These are phyloP conservation scores for Coniophora puteana DNA, from an alignment of 1,284 basidiomycete species.

Conservation along the genomic window DNA sequence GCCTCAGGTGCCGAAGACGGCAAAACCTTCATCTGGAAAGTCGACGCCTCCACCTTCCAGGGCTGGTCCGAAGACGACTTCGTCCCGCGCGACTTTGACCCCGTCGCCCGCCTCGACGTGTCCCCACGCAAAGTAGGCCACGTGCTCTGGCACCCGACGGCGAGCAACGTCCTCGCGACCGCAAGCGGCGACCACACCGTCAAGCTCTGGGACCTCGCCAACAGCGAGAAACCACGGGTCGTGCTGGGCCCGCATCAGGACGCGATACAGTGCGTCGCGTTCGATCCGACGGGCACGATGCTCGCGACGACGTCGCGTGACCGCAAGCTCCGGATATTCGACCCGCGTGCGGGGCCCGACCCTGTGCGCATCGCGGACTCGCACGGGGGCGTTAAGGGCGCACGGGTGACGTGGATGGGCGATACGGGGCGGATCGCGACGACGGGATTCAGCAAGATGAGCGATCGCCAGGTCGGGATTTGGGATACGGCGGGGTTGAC, in stretches of 20 bases:
- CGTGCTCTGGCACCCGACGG: conserved; percentile 92
- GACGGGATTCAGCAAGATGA: conserved; percentile 95
- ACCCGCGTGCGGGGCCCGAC: conserved; percentile 77
- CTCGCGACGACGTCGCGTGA: conserved; percentile 85
- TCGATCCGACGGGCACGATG: conserved; percentile 80
- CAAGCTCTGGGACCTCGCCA: conserved; percentile 88
- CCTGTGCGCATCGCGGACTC: conserved; percentile 83
- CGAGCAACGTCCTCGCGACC: conserved; percentile 82
- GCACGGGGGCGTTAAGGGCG: conserved; percentile 92
- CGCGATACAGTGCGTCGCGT: conserved; percentile 84
- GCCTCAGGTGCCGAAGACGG: conserved; percentile 94
- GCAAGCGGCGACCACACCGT: conserved; percentile 88
- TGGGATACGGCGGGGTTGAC: conserved; percentile 79
- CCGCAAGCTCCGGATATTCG: conserved; percentile 89
- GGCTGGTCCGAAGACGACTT: conserved; percentile 87
- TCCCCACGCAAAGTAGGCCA: conserved; percentile 90
- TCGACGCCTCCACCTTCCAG: conserved; percentile 68
- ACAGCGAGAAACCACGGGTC: conserved; percentile 58
- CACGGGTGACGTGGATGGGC: conserved; percentile 90
- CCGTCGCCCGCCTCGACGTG: conserved; percentile 70
- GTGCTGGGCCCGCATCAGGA: conserved; percentile 80
- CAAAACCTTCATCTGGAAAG: conserved; percentile 88
- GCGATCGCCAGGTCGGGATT: conserved; percentile 84
- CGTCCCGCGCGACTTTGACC: conserved; percentile 82
- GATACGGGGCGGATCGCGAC: conserved; percentile 85